phyloP scores from a whole-genome alignment of 257 asterid genomes.

The Solanum rostratum region DNA sequence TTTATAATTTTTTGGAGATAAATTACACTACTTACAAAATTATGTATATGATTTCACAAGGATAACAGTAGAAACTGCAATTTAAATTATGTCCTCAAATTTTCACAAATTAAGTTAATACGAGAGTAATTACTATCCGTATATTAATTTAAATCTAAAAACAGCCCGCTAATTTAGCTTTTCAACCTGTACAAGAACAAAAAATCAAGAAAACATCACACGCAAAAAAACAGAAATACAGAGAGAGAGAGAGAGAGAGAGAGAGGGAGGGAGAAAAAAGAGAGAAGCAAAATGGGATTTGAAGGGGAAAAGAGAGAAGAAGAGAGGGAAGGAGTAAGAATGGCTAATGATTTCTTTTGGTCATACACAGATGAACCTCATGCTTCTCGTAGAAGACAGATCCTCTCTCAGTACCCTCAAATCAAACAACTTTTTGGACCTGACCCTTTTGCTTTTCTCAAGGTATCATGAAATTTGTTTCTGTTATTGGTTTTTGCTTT shows the following conservation, averaged over 20 bases:
- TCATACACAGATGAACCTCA: constrained; percentile 94
- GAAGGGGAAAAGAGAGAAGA: constrained; percentile 28
- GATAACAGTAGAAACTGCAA: no score
- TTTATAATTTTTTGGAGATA: no score
- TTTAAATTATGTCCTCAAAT: no score
- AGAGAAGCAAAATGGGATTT: constrained; percentile 32
- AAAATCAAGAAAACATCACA: background rate
- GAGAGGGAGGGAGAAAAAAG: background rate
- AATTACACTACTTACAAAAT: no score
- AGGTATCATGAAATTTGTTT: constrained; percentile 24
- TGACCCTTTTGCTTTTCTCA: constrained; percentile 70
- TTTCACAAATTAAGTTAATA: no score
- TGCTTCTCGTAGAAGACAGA: constrained; percentile 75
- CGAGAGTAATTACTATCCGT: no score
- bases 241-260: background rate
- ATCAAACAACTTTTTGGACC: constrained; percentile 80
- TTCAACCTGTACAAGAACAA: background rate
- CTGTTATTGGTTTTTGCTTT: background rate
- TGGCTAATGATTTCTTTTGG: constrained; percentile 87
- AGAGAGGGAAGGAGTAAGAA: constrained; percentile 29
- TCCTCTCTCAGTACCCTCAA: constrained; percentile 89
- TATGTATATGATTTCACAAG: no score
- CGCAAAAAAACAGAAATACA: background rate
- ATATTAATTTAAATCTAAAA: background rate
- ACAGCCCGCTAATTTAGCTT: background rate